Evolutionary conservation across 1,284 basidiomycete genomes (phyloP), one percentile per base, ranked within the genome.

Genomic region (Peniophora sp.): DNA sequence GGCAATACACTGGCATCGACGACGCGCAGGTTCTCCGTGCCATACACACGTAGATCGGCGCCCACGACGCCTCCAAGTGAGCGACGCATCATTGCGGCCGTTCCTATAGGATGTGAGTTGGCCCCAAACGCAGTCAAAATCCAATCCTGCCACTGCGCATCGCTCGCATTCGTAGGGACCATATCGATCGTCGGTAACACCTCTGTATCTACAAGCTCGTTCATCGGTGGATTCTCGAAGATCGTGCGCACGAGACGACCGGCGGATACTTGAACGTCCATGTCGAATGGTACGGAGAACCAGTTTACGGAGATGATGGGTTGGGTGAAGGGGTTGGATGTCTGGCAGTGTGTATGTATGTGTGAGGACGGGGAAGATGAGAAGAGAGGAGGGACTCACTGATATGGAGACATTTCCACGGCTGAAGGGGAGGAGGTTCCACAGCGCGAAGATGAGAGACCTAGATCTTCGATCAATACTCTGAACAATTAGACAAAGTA

Each of bases 41-140:
- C 55, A 43, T 58, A 58, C 16, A 69, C 62, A 27, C 53, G 56
- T 43, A 66, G 56, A 11, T 53, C 36, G 2, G 45, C 50, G 44
- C 68, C 69, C 6, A 69, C 72, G 54, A 61, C 64, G 59, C 82
- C 84, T 27, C 83, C 83, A 5, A 81, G 67, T 2, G 68, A 69
- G 32, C 71, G 67, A 38, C 19, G 66, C 74, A 82, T 82, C 81
- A 87, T 83, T 3, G 80, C 67, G 2, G 73, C 73, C 0, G 81
- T 84, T 0, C 39, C 64, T 41, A 85, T 69, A 3, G 81, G 81
- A 62, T 82, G 78, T 20, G 69, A 67, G 17, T 78, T 76, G 3
- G 73, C 66, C 2, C 62, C 52, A 56, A 72, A 77, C 16, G 65
- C 66, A 16, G 63, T 54, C 55, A 60, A 59, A 55, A 78, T 71